Evolutionary conservation across 2,329 filamentous ascomycete genomes (phyloP).

Genomic region (Pseudogymnoascus sp.): DNA sequence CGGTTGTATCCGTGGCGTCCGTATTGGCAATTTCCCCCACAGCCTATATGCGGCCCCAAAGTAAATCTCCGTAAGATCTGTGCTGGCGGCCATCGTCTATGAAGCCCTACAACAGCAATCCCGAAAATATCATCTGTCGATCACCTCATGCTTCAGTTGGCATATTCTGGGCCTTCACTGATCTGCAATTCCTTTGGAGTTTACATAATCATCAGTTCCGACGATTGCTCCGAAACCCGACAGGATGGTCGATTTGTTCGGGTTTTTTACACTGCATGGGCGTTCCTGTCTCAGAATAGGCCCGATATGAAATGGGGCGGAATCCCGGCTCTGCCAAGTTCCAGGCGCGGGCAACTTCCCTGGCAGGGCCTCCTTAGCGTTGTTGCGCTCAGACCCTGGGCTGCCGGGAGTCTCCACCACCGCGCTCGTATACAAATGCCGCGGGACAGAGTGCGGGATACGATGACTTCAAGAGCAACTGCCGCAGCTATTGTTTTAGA

Average conservation of each 20-base stretch:
- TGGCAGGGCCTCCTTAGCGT: background rate
- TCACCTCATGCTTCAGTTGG: background rate
- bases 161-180: background rate
- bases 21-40: background rate
- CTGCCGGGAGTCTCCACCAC: background rate
- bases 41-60: background rate
- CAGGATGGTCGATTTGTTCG: background rate
- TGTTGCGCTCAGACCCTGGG: background rate
- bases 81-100: background rate
- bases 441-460: background rate
- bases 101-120: background rate
- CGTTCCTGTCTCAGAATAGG: background rate
- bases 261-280: background rate
- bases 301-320: conserved; percentile 1
- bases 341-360: background rate
- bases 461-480: background rate
- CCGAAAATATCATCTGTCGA: background rate
- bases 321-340: background rate
- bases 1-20: background rate
- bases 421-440: background rate
- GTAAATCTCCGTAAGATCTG: background rate
- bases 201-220: background rate
- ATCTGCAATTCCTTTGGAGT: background rate
- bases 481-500: conserved; percentile 1
- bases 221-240: background rate